Evolutionary conservation across 139 green algal species (phyloP).

Genomic region (Closterium sp.): DNA sequence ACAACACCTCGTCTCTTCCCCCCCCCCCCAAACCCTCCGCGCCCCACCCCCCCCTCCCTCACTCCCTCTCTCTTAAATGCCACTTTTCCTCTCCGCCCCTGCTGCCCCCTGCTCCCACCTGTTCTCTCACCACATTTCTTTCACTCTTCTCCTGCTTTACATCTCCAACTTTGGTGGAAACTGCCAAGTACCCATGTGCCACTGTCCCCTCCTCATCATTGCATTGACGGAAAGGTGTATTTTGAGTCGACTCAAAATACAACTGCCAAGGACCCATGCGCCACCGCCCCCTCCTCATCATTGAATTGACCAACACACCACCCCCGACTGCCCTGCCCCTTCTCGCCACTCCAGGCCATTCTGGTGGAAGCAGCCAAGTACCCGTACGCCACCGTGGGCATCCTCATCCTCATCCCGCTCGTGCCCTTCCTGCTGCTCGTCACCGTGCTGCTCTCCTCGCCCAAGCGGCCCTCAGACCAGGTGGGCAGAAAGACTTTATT

Average conservation of each 20-base stretch:
- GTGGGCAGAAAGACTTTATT: too few relatives aligned
- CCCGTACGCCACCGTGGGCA: not conserved
- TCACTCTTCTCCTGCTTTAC: not conserved
- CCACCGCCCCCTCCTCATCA: too few relatives aligned
- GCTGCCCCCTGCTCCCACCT: not conserved
- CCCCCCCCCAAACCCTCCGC: too few relatives aligned
- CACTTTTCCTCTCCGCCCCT: not conserved
- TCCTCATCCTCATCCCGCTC: not conserved
- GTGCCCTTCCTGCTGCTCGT: not conserved
- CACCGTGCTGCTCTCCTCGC: conserved; percentile 4
- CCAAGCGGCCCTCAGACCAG: not conserved
- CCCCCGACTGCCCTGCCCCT: too few relatives aligned
- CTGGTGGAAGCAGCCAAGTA: not conserved
- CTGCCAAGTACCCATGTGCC: not conserved
- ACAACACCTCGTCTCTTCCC: not conserved
- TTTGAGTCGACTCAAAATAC: too few relatives aligned
- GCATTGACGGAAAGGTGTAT: too few relatives aligned
- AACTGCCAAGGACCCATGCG: too few relatives aligned
- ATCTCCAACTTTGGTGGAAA: not conserved
- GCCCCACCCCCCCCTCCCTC: not conserved
- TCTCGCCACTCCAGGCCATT: not conserved
- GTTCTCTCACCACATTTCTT: not conserved
- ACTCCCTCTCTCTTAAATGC: not conserved
- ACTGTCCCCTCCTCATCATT: not conserved
- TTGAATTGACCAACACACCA: too few relatives aligned